Evolutionary conservation across 2,329 filamentous ascomycete species (phyloP), one percentile per base, ranked within the genome.

Genomic region (Ascochyta fabae): DNA sequence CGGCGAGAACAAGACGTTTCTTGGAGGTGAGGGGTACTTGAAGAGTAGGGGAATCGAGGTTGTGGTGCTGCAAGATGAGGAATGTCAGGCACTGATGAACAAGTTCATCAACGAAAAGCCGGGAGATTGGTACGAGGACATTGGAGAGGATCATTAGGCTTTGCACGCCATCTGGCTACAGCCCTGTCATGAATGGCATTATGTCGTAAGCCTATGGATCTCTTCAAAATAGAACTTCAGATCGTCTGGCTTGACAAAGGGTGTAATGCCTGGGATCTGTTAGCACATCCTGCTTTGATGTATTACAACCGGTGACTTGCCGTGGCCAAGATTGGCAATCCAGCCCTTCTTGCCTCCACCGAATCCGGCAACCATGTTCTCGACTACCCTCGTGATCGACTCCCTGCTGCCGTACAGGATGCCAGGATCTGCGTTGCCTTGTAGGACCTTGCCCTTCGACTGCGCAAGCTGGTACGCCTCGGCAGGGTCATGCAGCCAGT

Each of bases 291-390:
- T 13, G 26, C 16, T 8, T 10, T 6, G 6, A 15, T 16, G 15
- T 8, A 23, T 15, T 2, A 31, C 8, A 10, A 29, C 26, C 29
- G 13, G 24, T 29, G 31, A 57, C 86, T 70, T 84, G 91, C 95
- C 95, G 73, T 99, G 95, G 8, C 95, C 95, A 59, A 99, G 83
- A 75, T 99, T 99, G 43, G 91, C 92, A 66, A 99, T 98, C 94
- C 95, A 99, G 36, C 94, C 91, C 75, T 93, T 87, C 77, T 92
- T 94, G 50, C 89, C 89, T 59, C 88, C 87, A 57, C 84, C 83
- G 71, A 98, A 99, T 0, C 94, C 94, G 59, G 87, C 80, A 1
- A 96, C 91, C 90, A 97, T 96, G 42, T 88, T 82, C 77, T 94
- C 84, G 7, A 97, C 93, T 0, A 88, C 89, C 62, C 84, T 81